These are phyloP conservation scores for Sclerotiophoma versabilis DNA, from an alignment of 2,329 filamentous ascomycete genomes.

Conservation along the genomic window DNA sequence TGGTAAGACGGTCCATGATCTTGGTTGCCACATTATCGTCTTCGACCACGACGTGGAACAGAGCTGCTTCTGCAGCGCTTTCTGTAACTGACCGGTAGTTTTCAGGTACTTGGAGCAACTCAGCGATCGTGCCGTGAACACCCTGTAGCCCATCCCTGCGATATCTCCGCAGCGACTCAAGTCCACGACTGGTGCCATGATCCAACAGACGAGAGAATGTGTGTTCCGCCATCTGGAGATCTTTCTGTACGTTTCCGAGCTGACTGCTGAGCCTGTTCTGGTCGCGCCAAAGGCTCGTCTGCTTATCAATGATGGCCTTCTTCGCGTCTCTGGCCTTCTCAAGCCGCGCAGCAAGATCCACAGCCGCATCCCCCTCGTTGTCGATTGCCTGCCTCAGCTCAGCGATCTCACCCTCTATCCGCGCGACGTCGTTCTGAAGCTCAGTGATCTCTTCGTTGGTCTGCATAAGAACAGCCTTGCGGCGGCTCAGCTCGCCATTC, in stretches of 20 bases:
- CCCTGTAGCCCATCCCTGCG: slow-evolving; percentile 82
- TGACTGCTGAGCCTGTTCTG: slow-evolving; percentile 85
- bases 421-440: slow-evolving; percentile 73
- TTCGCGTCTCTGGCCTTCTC: slow-evolving; percentile 78
- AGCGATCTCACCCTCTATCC: slow-evolving; percentile 75
- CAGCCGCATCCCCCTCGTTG: slow-evolving; percentile 77
- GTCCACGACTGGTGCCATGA: slow-evolving; percentile 81
- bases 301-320: slow-evolving; percentile 82
- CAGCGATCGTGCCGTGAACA: slow-evolving; percentile 90
- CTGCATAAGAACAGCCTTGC: slow-evolving; percentile 85
- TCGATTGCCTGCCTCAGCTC: slow-evolving; percentile 76
- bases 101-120: slow-evolving; percentile 87
- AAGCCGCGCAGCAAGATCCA: slow-evolving; percentile 74
- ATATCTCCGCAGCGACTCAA: slow-evolving; percentile 84
- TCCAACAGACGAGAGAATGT: slow-evolving; percentile 87
- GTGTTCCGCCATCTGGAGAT: slow-evolving; percentile 79
- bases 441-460: slow-evolving; percentile 81
- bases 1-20: slow-evolving; percentile 80
- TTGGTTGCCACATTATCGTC: slow-evolving; percentile 85
- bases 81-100: slow-evolving; percentile 88
- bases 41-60: slow-evolving; percentile 97
- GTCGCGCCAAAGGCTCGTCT: slow-evolving; percentile 86
- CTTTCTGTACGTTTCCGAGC: slow-evolving; percentile 75
- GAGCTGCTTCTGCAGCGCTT: slow-evolving; percentile 86
- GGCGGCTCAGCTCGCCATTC: slow-evolving; percentile 75